Percentiles rank a stretch among this genome's conserved stretches.
Evolutionary conservation across 2,329 filamentous ascomycete genomes (phyloP).

Genomic region (Aspergillus sp.): DNA sequence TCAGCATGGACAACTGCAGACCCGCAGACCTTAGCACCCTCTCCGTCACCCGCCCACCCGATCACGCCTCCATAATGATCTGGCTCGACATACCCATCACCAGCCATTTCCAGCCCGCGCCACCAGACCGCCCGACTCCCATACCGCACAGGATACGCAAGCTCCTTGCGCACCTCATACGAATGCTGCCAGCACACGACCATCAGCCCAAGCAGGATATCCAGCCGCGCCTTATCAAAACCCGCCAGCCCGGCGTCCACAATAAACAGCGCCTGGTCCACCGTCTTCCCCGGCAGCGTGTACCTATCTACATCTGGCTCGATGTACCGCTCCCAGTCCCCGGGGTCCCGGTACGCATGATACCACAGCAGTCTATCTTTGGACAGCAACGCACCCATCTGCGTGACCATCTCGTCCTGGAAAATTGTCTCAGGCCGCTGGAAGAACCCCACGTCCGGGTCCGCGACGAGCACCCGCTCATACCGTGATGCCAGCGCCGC

Average conservation of each 20-base stretch:
- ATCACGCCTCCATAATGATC: conserved; percentile 9
- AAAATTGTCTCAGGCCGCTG: conserved; percentile 8
- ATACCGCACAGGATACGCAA: conserved; percentile 4
- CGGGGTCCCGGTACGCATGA: neutral
- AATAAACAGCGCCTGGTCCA: too few species aligned
- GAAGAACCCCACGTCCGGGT: conserved; percentile 7
- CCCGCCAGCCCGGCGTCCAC: too few species aligned
- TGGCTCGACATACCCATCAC: conserved; percentile 7
- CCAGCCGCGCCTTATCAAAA: conserved; percentile 2
- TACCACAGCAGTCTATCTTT: conserved; percentile 9
- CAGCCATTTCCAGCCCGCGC: conserved; percentile 8
- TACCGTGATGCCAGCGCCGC: conserved; percentile 8
- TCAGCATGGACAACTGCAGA: conserved; percentile 12
- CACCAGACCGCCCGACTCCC: conserved; percentile 12
- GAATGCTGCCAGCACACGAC: conserved; percentile 13
- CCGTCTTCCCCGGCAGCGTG: too few species aligned
- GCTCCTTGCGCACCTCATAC: conserved; percentile 7
- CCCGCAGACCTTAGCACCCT: conserved; percentile 4
- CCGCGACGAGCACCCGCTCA: conserved; percentile 6
- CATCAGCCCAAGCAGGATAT: conserved; percentile 2
- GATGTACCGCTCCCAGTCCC: too few species aligned
- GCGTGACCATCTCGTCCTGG: conserved; percentile 1
- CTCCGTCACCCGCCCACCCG: conserved; percentile 2
- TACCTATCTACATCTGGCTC: too few species aligned
- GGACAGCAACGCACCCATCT: conserved; percentile 3